A percentile compares a stretch with the other conserved stretches of the same genome.
These are phyloP conservation scores for Vigna mungo DNA, from an alignment of 306 rosid genomes.

Conservation along the genomic window DNA sequence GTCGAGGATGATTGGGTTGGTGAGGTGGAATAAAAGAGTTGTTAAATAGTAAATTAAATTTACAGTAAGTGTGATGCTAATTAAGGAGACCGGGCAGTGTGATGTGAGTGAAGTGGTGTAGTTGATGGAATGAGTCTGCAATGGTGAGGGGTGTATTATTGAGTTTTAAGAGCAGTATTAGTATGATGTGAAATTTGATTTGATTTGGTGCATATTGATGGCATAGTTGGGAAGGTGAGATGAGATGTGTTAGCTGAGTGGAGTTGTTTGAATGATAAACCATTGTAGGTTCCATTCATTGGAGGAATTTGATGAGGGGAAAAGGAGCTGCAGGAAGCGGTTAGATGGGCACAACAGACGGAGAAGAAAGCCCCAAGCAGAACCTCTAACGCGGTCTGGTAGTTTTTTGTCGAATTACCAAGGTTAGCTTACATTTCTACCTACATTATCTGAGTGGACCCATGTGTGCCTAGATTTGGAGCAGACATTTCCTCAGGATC, in stretches of 20 bases:
- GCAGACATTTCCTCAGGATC: constrained; percentile 50
- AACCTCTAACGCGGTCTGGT: constrained; percentile 58
- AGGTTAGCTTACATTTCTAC: constrained; percentile 60
- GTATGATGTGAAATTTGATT: not conserved
- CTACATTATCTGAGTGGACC: constrained; percentile 47
- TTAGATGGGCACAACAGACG: constrained; percentile 96
- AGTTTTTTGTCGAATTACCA: constrained; percentile 64
- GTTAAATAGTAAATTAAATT: constrained; percentile 26
- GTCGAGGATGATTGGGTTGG: not conserved
- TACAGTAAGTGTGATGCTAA: constrained; percentile 14
- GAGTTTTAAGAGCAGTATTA: not conserved
- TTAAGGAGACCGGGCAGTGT: constrained; percentile 18
- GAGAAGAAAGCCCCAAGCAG: constrained; percentile 92
- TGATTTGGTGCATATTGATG: not conserved
- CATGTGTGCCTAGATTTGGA: constrained; percentile 51
- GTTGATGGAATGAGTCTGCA: constrained; percentile 17
- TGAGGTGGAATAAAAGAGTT: not conserved
- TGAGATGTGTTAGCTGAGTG: not conserved
- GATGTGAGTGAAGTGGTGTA: not conserved
- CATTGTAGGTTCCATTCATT: constrained; percentile 81
- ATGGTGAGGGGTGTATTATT: not conserved
- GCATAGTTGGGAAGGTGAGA: not conserved
- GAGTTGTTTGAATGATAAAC: not conserved
- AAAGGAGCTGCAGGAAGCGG: constrained; percentile 95
- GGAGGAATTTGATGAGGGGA: constrained; percentile 96